Evolutionary conservation across 179 eudicot species (phyloP).

Genomic region (Pouteria campechiana): DNA sequence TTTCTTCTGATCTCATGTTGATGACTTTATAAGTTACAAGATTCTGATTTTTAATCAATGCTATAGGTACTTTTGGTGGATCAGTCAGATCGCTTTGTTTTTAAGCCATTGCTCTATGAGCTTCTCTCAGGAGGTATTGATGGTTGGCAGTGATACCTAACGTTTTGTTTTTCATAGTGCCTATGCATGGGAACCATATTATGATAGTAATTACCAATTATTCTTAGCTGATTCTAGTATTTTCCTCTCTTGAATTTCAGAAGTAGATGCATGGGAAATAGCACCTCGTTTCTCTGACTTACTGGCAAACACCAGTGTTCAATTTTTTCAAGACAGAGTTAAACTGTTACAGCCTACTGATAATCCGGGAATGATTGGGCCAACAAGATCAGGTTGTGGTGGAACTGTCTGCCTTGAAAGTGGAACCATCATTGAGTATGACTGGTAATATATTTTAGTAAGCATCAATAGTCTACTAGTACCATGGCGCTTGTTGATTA

Average conservation of each 20-base stretch:
- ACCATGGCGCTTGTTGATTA: too few species aligned
- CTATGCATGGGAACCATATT: neutral
- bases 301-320: slow-evolving; percentile 65
- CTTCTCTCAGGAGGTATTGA: slow-evolving; percentile 86
- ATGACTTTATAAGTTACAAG: too few species aligned
- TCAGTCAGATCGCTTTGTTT: slow-evolving; percentile 90
- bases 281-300: slow-evolving; percentile 93
- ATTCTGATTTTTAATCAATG: slow-evolving; percentile 9
- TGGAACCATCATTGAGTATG: slow-evolving; percentile 81
- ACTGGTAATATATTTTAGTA: slow-evolving; percentile 74
- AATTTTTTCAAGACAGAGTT: slow-evolving; percentile 79
- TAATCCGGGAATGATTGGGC: slow-evolving; percentile 30
- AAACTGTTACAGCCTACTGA: slow-evolving; percentile 51
- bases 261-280: slow-evolving; percentile 96
- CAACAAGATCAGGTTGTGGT: slow-evolving; percentile 34
- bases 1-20: too few species aligned
- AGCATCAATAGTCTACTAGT: too few species aligned
- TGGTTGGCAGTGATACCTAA: neutral
- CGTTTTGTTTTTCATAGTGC: neutral
- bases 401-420: slow-evolving; percentile 92
- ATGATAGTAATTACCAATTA: too few species aligned
- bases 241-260: slow-evolving; percentile 30
- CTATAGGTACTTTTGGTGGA: slow-evolving; percentile 85
- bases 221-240: too few species aligned
- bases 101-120: slow-evolving; percentile 98